These are phyloP conservation scores for Plasmodium malariae DNA, from an alignment of 169 alveolate species.

Conservation along the genomic window DNA sequence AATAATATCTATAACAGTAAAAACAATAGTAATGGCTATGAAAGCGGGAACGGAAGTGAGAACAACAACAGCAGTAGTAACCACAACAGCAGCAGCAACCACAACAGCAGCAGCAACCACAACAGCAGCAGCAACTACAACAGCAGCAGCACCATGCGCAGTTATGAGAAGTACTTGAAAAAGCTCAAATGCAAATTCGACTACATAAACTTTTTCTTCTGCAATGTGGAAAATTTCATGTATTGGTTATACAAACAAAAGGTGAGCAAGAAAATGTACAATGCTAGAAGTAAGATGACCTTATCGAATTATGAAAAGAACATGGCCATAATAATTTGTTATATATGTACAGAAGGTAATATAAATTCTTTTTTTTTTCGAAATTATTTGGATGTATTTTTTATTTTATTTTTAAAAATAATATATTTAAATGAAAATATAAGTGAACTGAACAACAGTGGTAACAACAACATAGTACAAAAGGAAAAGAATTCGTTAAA, in stretches of 20 bases:
- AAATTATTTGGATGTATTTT: conserved; percentile 65
- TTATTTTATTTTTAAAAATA: conserved; percentile 43
- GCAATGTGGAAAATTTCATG: conserved; percentile 42
- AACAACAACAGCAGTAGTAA: not conserved
- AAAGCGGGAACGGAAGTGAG: too few species aligned
- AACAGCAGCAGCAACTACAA: not conserved
- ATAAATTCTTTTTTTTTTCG: conserved; percentile 35
- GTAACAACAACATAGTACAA: not conserved
- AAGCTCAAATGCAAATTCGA: conserved; percentile 57
- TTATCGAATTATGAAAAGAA: conserved; percentile 60
- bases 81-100: not conserved
- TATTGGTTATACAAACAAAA: conserved; percentile 61
- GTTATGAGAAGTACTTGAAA: conserved; percentile 4
- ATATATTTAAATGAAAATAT: conserved; percentile 44
- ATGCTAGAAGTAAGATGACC: conserved; percentile 15
- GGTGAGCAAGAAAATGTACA: conserved; percentile 32
- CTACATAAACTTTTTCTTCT: conserved; percentile 34
- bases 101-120: not conserved
- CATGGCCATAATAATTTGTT: conserved; percentile 41
- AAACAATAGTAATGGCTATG: not conserved
- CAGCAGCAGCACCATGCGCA: not conserved
- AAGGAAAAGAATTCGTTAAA: conserved; percentile 23
- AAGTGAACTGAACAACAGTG: conserved; percentile 5
- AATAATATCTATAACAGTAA: not conserved
- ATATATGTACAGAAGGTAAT: conserved; percentile 74